Evolutionary conservation across 495 filamentous ascomycete species (phyloP), one percentile per base, ranked within the genome.

Genomic region (Penicillium herquei): DNA sequence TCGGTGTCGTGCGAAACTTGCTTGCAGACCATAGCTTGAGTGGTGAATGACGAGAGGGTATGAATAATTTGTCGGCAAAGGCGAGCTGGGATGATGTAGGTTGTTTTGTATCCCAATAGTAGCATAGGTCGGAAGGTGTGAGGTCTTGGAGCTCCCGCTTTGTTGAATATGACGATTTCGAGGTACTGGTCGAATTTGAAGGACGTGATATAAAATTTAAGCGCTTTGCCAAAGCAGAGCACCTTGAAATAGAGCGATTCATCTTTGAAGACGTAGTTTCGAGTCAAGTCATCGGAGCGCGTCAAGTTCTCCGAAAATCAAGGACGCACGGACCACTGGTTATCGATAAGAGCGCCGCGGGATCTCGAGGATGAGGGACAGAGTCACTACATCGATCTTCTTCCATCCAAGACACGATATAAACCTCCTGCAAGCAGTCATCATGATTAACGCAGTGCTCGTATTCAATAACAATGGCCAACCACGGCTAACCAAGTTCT

Each of bases 391-490:
- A 26, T 26, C 4, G 21, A 26, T 26, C 21, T 26, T 26, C 21
- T 26, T 26, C 21, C 21, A 26, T 26, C 21, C 1, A 26, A 26
- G 1, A 26, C 21, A 26, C 21, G 21, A 4, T 26, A 26, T 52
- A 17, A 13, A 40, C 45, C 39, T 13, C 33, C 34, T 12, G 3
- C 21, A 34, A 30, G 4, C 33, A 7, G 9, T n/a, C 64, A 70
- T 64, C 7, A 98, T 99, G 94, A 98, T 99, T 75, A 99, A 97
- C 81, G 94, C 94, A 34, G 91, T 99, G 48, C 81, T 99, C 39
- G 92, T 99, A 67, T 99, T 99, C 81, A 99, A 99, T 70, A 96
- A 96, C 72, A 89, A 89, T 55, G 94, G 94, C 56, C 92, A 98
- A 67, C 93, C 94, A 13, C 88, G 94, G 33, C 83, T 99, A 55